Conservation (phyloP, 2,329 filamentous ascomycete genomes). For the Aspergillus sp. region DNA sequence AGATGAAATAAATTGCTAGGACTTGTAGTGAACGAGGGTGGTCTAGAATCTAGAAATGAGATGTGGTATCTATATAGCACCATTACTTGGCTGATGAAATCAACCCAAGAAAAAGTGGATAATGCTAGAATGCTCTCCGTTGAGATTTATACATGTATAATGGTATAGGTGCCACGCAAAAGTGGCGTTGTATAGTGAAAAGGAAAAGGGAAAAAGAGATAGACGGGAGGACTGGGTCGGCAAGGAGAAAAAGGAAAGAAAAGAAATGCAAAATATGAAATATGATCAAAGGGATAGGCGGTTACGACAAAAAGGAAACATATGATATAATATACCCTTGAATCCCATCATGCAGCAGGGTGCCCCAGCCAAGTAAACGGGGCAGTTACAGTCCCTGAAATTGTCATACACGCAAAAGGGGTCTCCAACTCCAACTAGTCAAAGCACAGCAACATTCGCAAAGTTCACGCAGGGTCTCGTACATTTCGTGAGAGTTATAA, state of each 20-base stretch:
- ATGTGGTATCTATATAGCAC: neutral
- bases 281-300: neutral
- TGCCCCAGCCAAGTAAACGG: slow-evolving; percentile 2
- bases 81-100: neutral
- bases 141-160: slow-evolving; percentile 6
- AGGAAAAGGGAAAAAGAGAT: neutral
- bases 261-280: slow-evolving; percentile 8
- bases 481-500: slow-evolving; percentile 34
- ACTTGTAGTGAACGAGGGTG: neutral
- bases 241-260: neutral
- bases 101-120: neutral
- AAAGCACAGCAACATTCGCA: slow-evolving; percentile 27
- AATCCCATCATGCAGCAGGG: slow-evolving; percentile 12
- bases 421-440: slow-evolving; percentile 24
- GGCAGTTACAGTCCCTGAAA: slow-evolving; percentile 12
- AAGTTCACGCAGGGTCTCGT: slow-evolving; percentile 41
- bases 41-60: neutral
- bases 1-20: neutral
- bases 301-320: slow-evolving; percentile 5
- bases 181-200: neutral
- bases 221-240: neutral
- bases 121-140: slow-evolving; percentile 1
- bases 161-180: slow-evolving; percentile 4
- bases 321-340: slow-evolving; percentile 13
- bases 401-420: slow-evolving; percentile 24